These are phyloP conservation scores for Mercurialis annua DNA, from an alignment of 345 rosid genomes.

Conservation along the genomic window DNA sequence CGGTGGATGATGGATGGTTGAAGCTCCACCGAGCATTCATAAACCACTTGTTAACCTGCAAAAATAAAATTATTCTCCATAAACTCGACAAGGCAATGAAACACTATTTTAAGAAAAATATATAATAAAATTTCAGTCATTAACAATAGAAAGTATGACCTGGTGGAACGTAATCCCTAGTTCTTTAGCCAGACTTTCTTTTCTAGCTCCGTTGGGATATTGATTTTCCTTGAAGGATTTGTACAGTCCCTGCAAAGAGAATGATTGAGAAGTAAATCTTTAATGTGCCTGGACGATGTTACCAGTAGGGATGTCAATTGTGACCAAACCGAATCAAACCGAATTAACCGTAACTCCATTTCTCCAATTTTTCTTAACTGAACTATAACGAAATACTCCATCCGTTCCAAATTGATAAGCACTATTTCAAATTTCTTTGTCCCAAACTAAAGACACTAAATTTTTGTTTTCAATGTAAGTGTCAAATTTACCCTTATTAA, in stretches of 20 bases:
- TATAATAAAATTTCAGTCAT: neutral
- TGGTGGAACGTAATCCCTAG: constrained; percentile 54
- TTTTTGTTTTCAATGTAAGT: no score
- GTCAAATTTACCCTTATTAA: no score
- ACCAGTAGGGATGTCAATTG: no score
- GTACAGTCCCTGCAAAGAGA: constrained; percentile 49
- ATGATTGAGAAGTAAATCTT: constrained; percentile 2
- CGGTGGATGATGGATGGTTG: constrained; percentile 38
- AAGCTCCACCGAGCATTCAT: constrained; percentile 70
- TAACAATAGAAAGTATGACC: constrained; percentile 38
- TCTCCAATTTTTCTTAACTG: no score
- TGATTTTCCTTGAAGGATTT: constrained; percentile 55
- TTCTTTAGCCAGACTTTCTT: constrained; percentile 63
- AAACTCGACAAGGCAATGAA: neutral
- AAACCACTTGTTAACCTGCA: constrained; percentile 85
- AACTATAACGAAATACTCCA: no score
- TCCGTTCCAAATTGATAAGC: no score
- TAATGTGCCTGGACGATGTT: no score
- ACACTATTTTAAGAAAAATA: neutral
- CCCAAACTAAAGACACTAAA: no score
- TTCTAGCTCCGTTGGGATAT: constrained; percentile 60
- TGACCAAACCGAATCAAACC: no score
- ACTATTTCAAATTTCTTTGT: no score
- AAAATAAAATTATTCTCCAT: neutral
- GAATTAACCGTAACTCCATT: no score